Percentiles rank a stretch among this genome's conserved stretches.
phyloP scores from a whole-genome alignment of 164 flowering plant genomes.

The Echeveria elegans region DNA sequence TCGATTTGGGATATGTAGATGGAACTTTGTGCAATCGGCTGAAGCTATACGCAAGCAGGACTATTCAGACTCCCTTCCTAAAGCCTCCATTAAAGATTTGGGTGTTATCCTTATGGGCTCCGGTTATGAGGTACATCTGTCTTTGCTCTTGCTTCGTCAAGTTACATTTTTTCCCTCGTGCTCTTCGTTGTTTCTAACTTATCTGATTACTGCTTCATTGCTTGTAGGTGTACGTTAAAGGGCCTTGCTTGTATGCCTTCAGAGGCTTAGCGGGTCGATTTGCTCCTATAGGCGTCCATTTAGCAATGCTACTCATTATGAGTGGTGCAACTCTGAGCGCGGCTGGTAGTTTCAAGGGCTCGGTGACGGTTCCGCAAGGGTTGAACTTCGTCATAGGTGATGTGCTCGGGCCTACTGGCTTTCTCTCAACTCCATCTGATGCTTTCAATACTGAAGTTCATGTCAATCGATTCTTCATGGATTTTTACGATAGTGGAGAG shows the following conservation, averaged over 20 bases:
- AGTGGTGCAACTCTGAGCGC: conserved; percentile 89
- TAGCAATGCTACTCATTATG: conserved; percentile 92
- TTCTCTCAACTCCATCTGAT: conserved; percentile 71
- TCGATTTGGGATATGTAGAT: conserved; percentile 43
- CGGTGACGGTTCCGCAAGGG: conserved; percentile 96
- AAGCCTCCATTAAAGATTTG: conserved; percentile 71
- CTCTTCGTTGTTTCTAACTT: not conserved
- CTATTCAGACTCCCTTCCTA: conserved; percentile 57
- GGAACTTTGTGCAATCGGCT: conserved; percentile 63
- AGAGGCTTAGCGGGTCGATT: conserved; percentile 87
- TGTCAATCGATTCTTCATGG: conserved; percentile 88
- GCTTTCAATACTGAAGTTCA: conserved; percentile 90
- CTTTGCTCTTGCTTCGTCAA: not conserved
- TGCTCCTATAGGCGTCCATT: conserved; percentile 93
- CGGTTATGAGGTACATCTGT: conserved; percentile 83
- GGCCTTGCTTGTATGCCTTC: conserved; percentile 85
- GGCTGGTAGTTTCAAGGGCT: conserved; percentile 79
- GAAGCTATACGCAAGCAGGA: conserved; percentile 75
- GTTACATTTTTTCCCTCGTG: no score
- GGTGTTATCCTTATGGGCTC: conserved; percentile 85
- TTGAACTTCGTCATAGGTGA: conserved; percentile 86
- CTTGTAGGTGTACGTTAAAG: conserved; percentile 72
- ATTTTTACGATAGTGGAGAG: conserved; percentile 88
- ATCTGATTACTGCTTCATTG: not conserved
- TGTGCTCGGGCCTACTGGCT: conserved; percentile 70